Conservation (phyloP, 2,329 filamentous ascomycete species). For the Alternaria sp. region DNA sequence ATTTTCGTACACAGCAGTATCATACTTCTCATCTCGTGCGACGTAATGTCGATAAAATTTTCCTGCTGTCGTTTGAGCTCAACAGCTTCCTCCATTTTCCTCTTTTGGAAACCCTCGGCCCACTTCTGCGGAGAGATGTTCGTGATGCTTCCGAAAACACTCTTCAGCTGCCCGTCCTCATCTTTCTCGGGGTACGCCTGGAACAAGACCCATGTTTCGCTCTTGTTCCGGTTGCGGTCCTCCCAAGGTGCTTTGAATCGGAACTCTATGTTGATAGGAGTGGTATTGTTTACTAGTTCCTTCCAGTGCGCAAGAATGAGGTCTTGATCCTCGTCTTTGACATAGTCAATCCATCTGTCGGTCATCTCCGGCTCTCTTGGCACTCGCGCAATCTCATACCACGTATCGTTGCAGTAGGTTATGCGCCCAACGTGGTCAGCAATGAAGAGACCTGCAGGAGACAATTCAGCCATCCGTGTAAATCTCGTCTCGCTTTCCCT, state of each 20-base stretch:
- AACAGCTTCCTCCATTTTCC: slow-evolving; percentile 79
- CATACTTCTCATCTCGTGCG: slow-evolving; percentile 72
- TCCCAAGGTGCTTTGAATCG: slow-evolving; percentile 74
- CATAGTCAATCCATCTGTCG: slow-evolving; percentile 74
- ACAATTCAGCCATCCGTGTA: slow-evolving; percentile 83
- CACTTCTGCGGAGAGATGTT: slow-evolving; percentile 87
- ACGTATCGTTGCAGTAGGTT: slow-evolving; percentile 83
- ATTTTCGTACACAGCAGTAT: neutral
- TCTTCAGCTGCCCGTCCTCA: slow-evolving; percentile 68
- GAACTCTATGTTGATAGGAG: slow-evolving; percentile 73
- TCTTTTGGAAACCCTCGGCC: slow-evolving; percentile 80
- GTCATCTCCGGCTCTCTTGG: slow-evolving; percentile 64
- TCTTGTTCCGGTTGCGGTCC: slow-evolving; percentile 60
- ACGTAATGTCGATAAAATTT: slow-evolving; percentile 81
- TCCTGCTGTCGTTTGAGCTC: slow-evolving; percentile 82
- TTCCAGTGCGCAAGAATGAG: slow-evolving; percentile 68
- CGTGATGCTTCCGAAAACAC: slow-evolving; percentile 80
- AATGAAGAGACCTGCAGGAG: slow-evolving; percentile 85
- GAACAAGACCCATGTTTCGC: slow-evolving; percentile 79
- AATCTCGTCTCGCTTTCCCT: slow-evolving; percentile 75
- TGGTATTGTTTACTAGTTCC: slow-evolving; percentile 65
- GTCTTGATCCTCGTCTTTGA: slow-evolving; percentile 69
- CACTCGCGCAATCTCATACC: slow-evolving; percentile 71
- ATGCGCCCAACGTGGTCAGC: slow-evolving; percentile 74
- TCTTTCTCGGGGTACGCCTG: slow-evolving; percentile 77